Conservation (phyloP, 202 grass and related monocot species). For the Tripidium arundinaceum region DNA sequence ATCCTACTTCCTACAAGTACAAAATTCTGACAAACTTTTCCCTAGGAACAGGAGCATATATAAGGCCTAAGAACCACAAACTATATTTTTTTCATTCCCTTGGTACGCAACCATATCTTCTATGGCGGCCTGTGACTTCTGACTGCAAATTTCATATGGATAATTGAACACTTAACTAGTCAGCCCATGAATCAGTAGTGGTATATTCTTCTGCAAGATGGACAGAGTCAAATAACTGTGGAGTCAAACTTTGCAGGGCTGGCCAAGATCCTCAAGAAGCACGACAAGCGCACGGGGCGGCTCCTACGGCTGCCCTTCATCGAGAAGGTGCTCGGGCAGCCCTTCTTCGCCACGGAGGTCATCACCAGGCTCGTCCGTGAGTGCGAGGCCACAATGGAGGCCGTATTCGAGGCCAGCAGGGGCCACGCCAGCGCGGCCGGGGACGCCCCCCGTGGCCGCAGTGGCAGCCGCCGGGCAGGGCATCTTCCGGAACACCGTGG, state of each 20-base stretch:
- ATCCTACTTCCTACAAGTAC: too few species aligned
- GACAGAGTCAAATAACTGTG: neutral
- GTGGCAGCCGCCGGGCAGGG: constrained; percentile 15
- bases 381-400: constrained; percentile 60
- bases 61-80: too few species aligned
- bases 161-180: neutral
- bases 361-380: constrained; percentile 59
- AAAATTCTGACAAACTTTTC: too few species aligned
- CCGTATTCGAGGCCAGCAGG: constrained; percentile 32
- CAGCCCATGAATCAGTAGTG: neutral
- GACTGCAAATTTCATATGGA: neutral
- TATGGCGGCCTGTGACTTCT: too few species aligned
- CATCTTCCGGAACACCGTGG: constrained; percentile 65
- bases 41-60: too few species aligned
- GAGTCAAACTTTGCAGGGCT: constrained; percentile 36
- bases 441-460: neutral
- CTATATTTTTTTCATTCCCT: too few species aligned
- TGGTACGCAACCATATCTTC: too few species aligned
- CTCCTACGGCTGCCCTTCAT: constrained; percentile 69
- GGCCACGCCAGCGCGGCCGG: neutral
- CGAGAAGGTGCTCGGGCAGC: constrained; percentile 59
- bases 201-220: neutral
- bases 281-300: constrained; percentile 63
- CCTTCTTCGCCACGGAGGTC: constrained; percentile 80
- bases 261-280: constrained; percentile 82